Evolutionary conservation across 2,329 filamentous ascomycete genomes (phyloP).

Genomic region (Fusarium cyanostomum): DNA sequence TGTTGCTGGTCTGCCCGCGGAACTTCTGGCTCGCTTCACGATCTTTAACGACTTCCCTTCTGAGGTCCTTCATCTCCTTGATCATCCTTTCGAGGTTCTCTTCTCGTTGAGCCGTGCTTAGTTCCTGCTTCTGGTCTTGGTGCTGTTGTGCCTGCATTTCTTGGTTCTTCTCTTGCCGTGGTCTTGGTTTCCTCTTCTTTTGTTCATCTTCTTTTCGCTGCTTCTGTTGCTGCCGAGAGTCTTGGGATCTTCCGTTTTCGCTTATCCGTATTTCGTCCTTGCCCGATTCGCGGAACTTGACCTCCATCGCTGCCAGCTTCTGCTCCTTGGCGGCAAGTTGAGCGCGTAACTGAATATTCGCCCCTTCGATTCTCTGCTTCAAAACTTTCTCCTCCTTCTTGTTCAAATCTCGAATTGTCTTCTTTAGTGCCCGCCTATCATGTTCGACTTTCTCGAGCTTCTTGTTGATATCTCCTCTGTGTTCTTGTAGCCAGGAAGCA

Average conservation of each 20-base stretch:
- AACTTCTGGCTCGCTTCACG: not conserved
- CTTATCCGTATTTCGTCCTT: not conserved
- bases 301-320: not conserved
- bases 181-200: not conserved
- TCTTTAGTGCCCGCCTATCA: not conserved
- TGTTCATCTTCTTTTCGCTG: no score
- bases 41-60: not conserved
- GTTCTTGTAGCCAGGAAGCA: not conserved
- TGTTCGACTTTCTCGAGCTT: not conserved
- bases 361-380: not conserved
- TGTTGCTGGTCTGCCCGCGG: not conserved
- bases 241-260: not conserved
- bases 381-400: not conserved
- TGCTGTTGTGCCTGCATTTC: not conserved
- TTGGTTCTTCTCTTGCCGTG: not conserved
- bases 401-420: slow-evolving; percentile 6
- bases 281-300: not conserved
- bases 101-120: not conserved
- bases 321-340: not conserved
- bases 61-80: not conserved
- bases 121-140: not conserved
- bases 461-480: not conserved
- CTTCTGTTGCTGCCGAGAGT: not conserved
- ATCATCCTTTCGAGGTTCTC: not conserved
- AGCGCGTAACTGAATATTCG: not conserved